Evolutionary conservation across 2,329 filamentous ascomycete species (phyloP), one percentile per base, ranked within the genome.

Genomic region (Pseudogymnoascus sp.): DNA sequence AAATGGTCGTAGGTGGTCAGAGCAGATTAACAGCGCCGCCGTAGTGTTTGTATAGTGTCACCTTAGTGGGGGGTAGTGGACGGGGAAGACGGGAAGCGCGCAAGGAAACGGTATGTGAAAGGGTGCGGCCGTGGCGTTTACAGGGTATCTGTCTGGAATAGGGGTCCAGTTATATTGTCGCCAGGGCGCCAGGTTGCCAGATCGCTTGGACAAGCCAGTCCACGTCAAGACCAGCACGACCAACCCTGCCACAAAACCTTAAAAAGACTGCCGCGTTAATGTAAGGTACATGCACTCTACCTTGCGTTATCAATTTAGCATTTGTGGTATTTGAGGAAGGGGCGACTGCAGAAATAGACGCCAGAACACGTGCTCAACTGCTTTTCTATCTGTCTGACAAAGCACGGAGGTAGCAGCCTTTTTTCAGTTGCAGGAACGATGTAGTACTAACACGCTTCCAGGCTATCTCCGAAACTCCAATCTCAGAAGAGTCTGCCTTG

Each of bases 201-300:
- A 9, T 53, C 25, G 25, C 25, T 30, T 53, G 25, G 43, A 30
- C 25, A 22, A 18, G 43, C 43, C 43, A 33, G 43, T 30, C 43
- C 25, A 53, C 25, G 25, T 12, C 43, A n/a, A 53, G 41, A 47
- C 22, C 41, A 53, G 43, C 30, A 18, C n/a, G 15, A 53, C 43
- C 43, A 30, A 30, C 43, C 43, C 43, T 53, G 43, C 25, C 43
- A 53, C 43, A 53, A 53, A 53, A 53, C 43, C 43, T 53, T 53
- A 53, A 53, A 53, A 53, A 53, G 43, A 53, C 43, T 53, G 43
- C 43, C 43, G 43, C 43, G 43, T n/a, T n/a, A 33, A 18, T 30
- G 43, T 30, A 53, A 33, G 43, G 43, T 53, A 53, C 43, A 53
- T 53, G 43, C 43, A 53, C 43, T 50, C 43, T 50, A 53, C 43